Evolutionary conservation across 257 asterid species (phyloP).

Genomic region (Linderniella brevidens): DNA sequence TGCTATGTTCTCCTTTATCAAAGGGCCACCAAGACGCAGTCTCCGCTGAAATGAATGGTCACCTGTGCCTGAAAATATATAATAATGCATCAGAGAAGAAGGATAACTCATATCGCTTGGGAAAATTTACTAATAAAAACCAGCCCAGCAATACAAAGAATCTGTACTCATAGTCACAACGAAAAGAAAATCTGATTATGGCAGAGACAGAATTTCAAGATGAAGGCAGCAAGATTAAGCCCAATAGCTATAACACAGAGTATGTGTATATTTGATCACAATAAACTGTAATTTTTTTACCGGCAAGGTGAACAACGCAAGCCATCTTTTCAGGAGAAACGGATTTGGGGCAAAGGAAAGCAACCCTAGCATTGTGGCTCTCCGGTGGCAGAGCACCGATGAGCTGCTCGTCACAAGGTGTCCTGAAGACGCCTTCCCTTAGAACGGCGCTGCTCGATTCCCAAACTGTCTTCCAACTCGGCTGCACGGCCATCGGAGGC

Average conservation of each 20-base stretch:
- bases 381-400: slow-evolving; percentile 86
- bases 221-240: too few relatives aligned
- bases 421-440: slow-evolving; percentile 72
- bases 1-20: slow-evolving; percentile 83
- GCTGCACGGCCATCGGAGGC: slow-evolving; percentile 64
- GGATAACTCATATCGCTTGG: background rate
- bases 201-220: too few relatives aligned
- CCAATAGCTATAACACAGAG: too few relatives aligned
- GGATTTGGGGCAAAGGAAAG: slow-evolving; percentile 65
- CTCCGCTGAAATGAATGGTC: slow-evolving; percentile 90
- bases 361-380: slow-evolving; percentile 72
- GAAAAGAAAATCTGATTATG: too few relatives aligned
- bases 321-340: slow-evolving; percentile 49
- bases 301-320: slow-evolving; percentile 98
- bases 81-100: background rate
- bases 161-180: too few relatives aligned
- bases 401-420: slow-evolving; percentile 71
- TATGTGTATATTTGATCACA: background rate
- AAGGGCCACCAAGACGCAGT: slow-evolving; percentile 86
- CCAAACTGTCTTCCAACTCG: slow-evolving; percentile 82
- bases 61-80: slow-evolving; percentile 57
- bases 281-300: slow-evolving; percentile 15
- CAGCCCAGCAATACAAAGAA: too few relatives aligned
- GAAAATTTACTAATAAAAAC: too few relatives aligned
- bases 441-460: slow-evolving; percentile 60